Conservation (phyloP, 2,329 filamentous ascomycete species). For the Stagonosporopsis vannaccii region DNA sequence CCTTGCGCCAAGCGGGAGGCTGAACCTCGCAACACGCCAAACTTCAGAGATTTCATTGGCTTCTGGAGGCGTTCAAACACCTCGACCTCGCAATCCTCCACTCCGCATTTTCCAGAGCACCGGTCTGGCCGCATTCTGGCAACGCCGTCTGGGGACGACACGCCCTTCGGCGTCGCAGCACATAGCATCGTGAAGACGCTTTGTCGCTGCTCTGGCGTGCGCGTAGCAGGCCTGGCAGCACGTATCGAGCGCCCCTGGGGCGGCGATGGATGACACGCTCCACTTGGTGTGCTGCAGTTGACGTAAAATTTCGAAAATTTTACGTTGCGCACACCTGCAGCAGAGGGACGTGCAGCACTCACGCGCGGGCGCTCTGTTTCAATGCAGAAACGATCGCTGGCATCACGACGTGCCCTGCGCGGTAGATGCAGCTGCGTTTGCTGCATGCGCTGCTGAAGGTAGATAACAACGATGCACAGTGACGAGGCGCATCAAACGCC, state of each 20-base stretch:
- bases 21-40: constrained; percentile 7
- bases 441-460: background rate
- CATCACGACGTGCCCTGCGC: constrained; percentile 4
- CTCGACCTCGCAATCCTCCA: background rate
- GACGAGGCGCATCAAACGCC: constrained; percentile 6
- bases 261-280: constrained; percentile 28
- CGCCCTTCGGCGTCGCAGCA: constrained; percentile 12
- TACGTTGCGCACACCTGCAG: constrained; percentile 26
- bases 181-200: constrained; percentile 11
- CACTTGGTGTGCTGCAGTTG: constrained; percentile 38
- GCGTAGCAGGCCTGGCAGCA: constrained; percentile 10
- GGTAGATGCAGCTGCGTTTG: background rate
- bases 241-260: constrained; percentile 8
- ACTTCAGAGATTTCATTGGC: constrained; percentile 3
- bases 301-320: constrained; percentile 43
- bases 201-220: constrained; percentile 14
- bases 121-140: constrained; percentile 7
- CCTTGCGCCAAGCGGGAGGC: constrained; percentile 16
- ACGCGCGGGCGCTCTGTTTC: constrained; percentile 7
- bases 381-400: background rate
- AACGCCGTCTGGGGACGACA: constrained; percentile 14
- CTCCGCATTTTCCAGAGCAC: constrained; percentile 16
- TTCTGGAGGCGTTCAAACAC: background rate
- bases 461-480: constrained; percentile 4
- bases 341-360: constrained; percentile 29